Evolutionary conservation across 306 rosid genomes (phyloP), one percentile per base, ranked within the genome.

Genomic region (Glycine tomentella): DNA sequence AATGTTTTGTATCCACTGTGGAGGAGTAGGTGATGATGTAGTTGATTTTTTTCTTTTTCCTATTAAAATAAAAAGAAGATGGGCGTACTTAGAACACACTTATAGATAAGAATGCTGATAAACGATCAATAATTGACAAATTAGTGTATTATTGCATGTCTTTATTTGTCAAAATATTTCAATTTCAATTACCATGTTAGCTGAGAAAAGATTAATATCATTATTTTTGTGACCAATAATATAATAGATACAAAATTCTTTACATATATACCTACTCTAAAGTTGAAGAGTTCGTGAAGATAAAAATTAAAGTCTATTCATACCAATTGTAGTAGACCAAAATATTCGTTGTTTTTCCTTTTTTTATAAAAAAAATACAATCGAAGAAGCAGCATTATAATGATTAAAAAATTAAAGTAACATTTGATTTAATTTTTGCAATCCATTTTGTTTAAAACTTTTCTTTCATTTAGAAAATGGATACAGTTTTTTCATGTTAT

Each of bases 181-280:
- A 76, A 52, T 62, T 63, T 76, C 40, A 76, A 52, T 62, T 63
- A 33, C 63, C 17, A 76, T 75, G 59, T 25, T 25, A 25, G 33
- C 31, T 62, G 49, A 46, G 16, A 8, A 59, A 75, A 25, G 17
- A 58, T 50, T 50, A 50, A 42, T 16, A 12, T 16, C 14, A 58
- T 75, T 20, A 44, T 8, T 75, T 75, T 58, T 20, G 14, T 17
- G 33, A 11, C 52, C 66, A 55, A 73, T 73, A 9, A 55, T n/a
- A 73, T 73, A 9, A 55, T n/a, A 38, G 51, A 55, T 9, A 45
- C 12, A 36, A 65, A 72, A 52, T 73, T 53, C 15, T 55, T 53
- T 73, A n/a, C 15, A 15, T 53, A 6, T 14, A 48, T 72, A 42
- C 77, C 36, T 34, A 72, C 15, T 9, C 8, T 33, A 10, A 49